phyloP scores from a whole-genome alignment of 2,329 filamentous ascomycete genomes.

The Fusarium ambrosium region DNA sequence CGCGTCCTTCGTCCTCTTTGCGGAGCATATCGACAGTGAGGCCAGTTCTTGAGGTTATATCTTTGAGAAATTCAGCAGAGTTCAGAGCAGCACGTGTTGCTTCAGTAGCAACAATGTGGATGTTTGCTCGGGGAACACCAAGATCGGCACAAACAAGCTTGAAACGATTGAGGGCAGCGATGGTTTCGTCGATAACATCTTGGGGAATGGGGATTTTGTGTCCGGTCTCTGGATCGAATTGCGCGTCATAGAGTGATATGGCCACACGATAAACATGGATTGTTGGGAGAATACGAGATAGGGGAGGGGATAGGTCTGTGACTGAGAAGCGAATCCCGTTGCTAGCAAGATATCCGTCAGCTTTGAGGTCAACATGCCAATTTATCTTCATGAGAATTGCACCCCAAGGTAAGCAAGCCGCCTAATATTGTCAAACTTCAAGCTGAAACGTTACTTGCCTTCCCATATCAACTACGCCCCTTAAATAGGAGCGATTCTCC shows the following conservation, averaged over 20 bases:
- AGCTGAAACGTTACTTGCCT: slow-evolving; percentile 7
- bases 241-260: slow-evolving; percentile 34
- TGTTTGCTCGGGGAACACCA: slow-evolving; percentile 39
- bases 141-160: slow-evolving; percentile 48
- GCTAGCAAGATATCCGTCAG: slow-evolving; percentile 4
- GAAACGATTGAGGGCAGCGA: slow-evolving; percentile 46
- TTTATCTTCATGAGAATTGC: background rate
- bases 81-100: slow-evolving; percentile 50
- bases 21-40: slow-evolving; percentile 72
- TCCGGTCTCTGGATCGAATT: slow-evolving; percentile 29
- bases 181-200: slow-evolving; percentile 16
- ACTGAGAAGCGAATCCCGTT: slow-evolving; percentile 34
- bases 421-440: background rate
- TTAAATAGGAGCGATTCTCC: background rate
- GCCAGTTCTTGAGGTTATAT: slow-evolving; percentile 68
- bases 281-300: slow-evolving; percentile 31
- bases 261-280: slow-evolving; percentile 31
- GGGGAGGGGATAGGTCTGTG: slow-evolving; percentile 28
- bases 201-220: slow-evolving; percentile 17
- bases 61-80: slow-evolving; percentile 45
- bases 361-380: background rate
- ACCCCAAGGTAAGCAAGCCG: no score
- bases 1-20: slow-evolving; percentile 76
- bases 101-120: slow-evolving; percentile 51
- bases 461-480: slow-evolving; percentile 35